Conservation (phyloP, 139 green algal genomes). For the Chlamydomonas sphaeroides region DNA sequence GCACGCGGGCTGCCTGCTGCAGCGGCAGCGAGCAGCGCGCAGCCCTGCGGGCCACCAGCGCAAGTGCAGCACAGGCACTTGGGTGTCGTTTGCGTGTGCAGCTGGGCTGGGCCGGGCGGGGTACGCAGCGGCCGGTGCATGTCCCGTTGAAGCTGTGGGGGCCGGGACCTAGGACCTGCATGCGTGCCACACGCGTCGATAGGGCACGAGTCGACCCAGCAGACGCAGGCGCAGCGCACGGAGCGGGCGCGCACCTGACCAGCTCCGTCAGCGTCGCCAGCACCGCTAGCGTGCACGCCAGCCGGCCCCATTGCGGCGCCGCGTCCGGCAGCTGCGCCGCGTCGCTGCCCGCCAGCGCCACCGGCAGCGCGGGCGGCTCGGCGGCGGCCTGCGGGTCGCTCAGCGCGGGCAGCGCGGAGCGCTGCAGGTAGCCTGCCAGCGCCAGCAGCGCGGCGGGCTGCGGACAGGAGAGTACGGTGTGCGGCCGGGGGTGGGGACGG, state of each 20-base stretch:
- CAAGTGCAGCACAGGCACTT: too few species aligned
- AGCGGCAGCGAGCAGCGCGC: slow-evolving; percentile 24
- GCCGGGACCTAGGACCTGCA: too few species aligned
- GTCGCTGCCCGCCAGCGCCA: slow-evolving; percentile 45
- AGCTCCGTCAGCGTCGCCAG: slow-evolving; percentile 31
- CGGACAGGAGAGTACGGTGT: too few species aligned
- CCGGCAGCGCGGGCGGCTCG: slow-evolving; percentile 11
- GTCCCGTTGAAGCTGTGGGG: too few species aligned
- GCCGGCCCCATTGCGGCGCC: neutral
- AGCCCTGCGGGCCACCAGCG: neutral
- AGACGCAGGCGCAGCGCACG: too few species aligned
- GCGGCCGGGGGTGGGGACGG: too few species aligned
- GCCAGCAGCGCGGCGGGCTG: slow-evolving; percentile 46
- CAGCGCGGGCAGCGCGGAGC: slow-evolving; percentile 38
- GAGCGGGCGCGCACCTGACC: slow-evolving; percentile 16
- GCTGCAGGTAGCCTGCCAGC: slow-evolving; percentile 47
- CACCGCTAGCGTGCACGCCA: slow-evolving; percentile 3
- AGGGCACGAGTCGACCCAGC: too few species aligned
- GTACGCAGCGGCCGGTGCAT: too few species aligned
- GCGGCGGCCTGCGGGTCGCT: slow-evolving; percentile 27
- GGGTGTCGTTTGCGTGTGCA: too few species aligned
- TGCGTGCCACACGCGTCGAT: too few species aligned
- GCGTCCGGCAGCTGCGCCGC: neutral
- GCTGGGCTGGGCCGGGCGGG: too few species aligned
- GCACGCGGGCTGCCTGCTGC: slow-evolving; percentile 7